Evolutionary conservation across 2,329 filamentous ascomycete genomes (phyloP).

Genomic region (Beauveria brongniartii): DNA sequence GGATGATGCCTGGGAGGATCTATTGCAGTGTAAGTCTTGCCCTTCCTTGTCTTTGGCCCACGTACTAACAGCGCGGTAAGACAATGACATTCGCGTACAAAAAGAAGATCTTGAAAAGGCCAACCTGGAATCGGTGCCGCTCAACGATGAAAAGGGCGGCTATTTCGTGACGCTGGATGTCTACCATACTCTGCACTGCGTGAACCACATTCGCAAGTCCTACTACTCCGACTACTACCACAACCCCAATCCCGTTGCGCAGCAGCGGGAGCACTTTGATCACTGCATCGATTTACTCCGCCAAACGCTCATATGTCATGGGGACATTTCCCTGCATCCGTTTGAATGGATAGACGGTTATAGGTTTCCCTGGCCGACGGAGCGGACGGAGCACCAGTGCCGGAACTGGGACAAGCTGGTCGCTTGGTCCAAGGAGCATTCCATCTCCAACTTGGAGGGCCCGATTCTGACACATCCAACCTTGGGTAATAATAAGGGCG

Average conservation of each 20-base stretch:
- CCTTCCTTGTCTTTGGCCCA: no score
- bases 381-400: conserved; percentile 10
- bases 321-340: conserved; percentile 11
- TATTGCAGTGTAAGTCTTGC: neutral
- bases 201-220: conserved; percentile 12
- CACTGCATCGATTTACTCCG: conserved; percentile 15
- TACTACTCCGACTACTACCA: conserved; percentile 13
- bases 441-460: neutral
- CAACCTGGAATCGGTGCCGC: conserved; percentile 5
- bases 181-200: conserved; percentile 13
- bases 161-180: conserved; percentile 12
- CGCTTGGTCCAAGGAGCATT: conserved; percentile 3
- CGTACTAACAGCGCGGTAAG: neutral
- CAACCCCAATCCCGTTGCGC: conserved; percentile 11
- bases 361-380: conserved; percentile 7
- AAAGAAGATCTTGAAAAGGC: conserved; percentile 10
- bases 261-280: conserved; percentile 13
- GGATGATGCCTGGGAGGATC: conserved; percentile 7
- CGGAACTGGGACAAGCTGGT: conserved; percentile 12
- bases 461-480: conserved; percentile 4
- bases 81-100: conserved; percentile 8
- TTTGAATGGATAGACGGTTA: conserved; percentile 13
- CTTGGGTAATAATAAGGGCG: neutral
- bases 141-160: conserved; percentile 12
- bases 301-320: conserved; percentile 15